phyloP scores from a whole-genome alignment of 768 basidiomycete species.

The Trametes gibbosa region DNA sequence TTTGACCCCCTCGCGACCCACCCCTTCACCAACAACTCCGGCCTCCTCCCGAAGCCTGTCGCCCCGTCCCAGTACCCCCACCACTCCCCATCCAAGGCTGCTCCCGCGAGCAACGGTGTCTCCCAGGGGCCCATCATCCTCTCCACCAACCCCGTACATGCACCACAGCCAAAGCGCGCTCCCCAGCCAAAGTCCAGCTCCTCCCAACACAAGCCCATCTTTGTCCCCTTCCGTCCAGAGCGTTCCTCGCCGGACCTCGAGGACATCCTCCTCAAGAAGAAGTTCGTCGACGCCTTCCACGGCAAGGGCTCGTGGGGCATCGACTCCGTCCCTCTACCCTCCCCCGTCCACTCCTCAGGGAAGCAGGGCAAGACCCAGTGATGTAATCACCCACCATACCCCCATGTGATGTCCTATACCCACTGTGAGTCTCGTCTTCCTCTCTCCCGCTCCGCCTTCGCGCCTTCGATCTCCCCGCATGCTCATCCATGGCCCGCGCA shows the following conservation, averaged over 20 bases:
- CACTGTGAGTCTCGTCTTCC: slow-evolving; percentile 11
- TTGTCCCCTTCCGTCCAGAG: slow-evolving; percentile 50
- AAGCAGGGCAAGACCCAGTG: slow-evolving; percentile 19
- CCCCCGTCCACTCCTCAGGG: slow-evolving; percentile 11
- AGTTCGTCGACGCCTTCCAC: slow-evolving; percentile 28
- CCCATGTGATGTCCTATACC: slow-evolving; percentile 25
- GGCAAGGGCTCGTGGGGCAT: slow-evolving; percentile 30
- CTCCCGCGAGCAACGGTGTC: slow-evolving; percentile 3
- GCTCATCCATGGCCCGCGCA: slow-evolving; percentile 9
- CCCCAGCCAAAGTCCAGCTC: slow-evolving; percentile 14
- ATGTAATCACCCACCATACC: slow-evolving; percentile 17
- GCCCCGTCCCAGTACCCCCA: slow-evolving; percentile 48
- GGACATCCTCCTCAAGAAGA: slow-evolving; percentile 40
- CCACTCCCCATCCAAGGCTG: slow-evolving; percentile 31
- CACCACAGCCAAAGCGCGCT: slow-evolving; percentile 29
- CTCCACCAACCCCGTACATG: slow-evolving; percentile 21
- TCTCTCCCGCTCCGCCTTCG: slow-evolving; percentile 8
- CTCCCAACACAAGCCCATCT: slow-evolving; percentile 34
- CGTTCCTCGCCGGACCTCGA: slow-evolving; percentile 57
- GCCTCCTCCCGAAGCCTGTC: slow-evolving; percentile 38
- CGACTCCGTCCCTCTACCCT: slow-evolving; percentile 21
- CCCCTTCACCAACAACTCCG: slow-evolving; percentile 50
- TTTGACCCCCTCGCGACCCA: slow-evolving; percentile 60
- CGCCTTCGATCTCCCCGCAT: not conserved
- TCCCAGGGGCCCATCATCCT: slow-evolving; percentile 12